phyloP scores from a whole-genome alignment of 2,329 filamentous ascomycete species.

The Metarhizium guizhouense region DNA sequence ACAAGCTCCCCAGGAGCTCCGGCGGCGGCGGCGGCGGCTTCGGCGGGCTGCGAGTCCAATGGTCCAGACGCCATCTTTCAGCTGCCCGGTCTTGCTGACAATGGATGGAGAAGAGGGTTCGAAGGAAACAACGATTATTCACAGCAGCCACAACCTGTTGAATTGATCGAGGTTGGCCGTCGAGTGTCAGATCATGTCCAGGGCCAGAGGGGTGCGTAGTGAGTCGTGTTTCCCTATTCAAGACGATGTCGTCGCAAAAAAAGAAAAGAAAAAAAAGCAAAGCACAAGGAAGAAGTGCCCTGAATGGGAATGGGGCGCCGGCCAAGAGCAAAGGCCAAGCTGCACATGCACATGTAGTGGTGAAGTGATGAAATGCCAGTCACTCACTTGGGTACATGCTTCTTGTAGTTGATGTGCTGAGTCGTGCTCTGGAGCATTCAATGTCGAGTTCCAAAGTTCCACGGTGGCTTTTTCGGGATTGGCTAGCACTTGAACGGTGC shows the following conservation, averaged over 20 bases:
- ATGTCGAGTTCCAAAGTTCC: neutral
- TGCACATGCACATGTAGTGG: neutral
- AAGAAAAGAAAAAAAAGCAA: too few relatives aligned
- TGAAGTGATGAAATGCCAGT: neutral
- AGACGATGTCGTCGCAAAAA: too few relatives aligned
- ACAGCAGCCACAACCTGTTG: neutral
- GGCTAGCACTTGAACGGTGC: too few relatives aligned
- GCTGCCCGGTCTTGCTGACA: neutral
- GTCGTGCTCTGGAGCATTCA: too few relatives aligned
- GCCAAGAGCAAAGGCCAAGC: neutral
- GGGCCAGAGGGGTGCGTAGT: neutral
- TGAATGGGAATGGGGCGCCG: neutral
- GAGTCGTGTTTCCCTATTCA: too few relatives aligned
- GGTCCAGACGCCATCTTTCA: constrained; percentile 30
- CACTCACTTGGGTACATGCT: too few relatives aligned
- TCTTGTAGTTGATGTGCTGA: too few relatives aligned
- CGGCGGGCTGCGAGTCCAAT: constrained; percentile 15
- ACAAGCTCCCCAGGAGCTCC: constrained; percentile 23
- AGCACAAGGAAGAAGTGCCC: too few relatives aligned
- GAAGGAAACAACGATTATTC: neutral
- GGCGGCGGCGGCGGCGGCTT: constrained; percentile 12
- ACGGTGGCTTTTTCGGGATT: constrained; percentile 3
- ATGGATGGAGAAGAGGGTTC: neutral
- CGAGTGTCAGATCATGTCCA: neutral
- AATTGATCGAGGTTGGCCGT: neutral